phyloP scores from a whole-genome alignment of 1,284 basidiomycete species.

The Somion occarium region DNA sequence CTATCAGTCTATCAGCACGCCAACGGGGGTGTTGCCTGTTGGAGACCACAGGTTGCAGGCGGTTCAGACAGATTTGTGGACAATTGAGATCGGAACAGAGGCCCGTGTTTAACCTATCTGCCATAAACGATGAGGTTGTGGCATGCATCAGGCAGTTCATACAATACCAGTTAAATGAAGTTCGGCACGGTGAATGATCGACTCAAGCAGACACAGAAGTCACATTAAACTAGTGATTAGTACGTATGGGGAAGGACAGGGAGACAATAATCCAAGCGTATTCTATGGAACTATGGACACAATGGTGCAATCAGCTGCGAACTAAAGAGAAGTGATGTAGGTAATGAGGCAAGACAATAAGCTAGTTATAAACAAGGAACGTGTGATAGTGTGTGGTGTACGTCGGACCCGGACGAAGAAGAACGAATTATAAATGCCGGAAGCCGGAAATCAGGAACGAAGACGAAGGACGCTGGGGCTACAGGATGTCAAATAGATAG shows the following conservation, averaged over 20 bases:
- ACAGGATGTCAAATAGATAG: too few relatives aligned
- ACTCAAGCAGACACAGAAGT: not conserved
- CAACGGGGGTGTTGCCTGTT: too few relatives aligned
- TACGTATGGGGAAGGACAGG: too few relatives aligned
- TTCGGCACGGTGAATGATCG: too few relatives aligned
- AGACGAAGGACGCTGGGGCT: not conserved
- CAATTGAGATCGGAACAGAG: not conserved
- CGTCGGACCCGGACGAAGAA: too few relatives aligned
- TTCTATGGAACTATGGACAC: not conserved
- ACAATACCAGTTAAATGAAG: not conserved
- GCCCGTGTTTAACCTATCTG: not conserved
- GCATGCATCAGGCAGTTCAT: not conserved
- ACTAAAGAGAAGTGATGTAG: not conserved
- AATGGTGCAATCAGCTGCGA: not conserved
- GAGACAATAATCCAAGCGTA: not conserved
- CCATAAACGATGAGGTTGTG: not conserved
- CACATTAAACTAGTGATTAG: not conserved
- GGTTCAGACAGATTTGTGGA: too few relatives aligned
- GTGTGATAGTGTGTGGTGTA: too few relatives aligned
- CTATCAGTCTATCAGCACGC: too few relatives aligned
- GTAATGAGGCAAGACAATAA: not conserved
- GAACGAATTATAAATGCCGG: not conserved
- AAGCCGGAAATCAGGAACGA: not conserved
- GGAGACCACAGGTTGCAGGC: too few relatives aligned
- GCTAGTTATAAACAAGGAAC: not conserved